phyloP scores from a whole-genome alignment of 257 asterid genomes.

The Verbena officinalis region DNA sequence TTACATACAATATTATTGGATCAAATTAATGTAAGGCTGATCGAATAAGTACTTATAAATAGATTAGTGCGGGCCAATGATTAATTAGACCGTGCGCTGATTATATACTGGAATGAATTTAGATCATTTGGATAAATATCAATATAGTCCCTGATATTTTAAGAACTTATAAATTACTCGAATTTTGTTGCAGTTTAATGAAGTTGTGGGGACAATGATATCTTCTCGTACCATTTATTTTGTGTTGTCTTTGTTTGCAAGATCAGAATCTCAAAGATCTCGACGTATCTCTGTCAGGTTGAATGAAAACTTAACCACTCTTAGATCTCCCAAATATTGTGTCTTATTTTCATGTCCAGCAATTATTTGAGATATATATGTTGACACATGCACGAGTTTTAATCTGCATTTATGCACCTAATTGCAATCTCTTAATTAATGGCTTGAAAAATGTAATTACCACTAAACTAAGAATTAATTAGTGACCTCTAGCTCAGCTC shows the following conservation, averaged over 20 bases:
- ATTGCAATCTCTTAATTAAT: no score
- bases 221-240: slow-evolving; percentile 41
- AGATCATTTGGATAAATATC: no score
- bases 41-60: slow-evolving; percentile 11
- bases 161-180: background rate
- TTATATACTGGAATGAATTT: background rate
- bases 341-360: slow-evolving; percentile 6
- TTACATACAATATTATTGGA: slow-evolving; percentile 6
- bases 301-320: slow-evolving; percentile 42
- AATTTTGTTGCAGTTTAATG: slow-evolving; percentile 23
- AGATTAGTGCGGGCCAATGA: slow-evolving; percentile 19
- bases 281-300: slow-evolving; percentile 37
- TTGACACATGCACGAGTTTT: no score
- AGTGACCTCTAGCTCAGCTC: no score
- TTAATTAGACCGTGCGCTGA: slow-evolving; percentile 1
- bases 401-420: no score
- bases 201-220: slow-evolving; percentile 35
- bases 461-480: no score
- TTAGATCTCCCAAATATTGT: slow-evolving; percentile 34
- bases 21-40: slow-evolving; percentile 18
- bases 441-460: no score
- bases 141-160: no score
- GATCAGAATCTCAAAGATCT: slow-evolving; percentile 56
- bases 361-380: slow-evolving; percentile 6
- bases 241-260: slow-evolving; percentile 41